Conservation (phyloP, 2,329 filamentous ascomycete genomes). For the Tolypocladium pustulatum region DNA sequence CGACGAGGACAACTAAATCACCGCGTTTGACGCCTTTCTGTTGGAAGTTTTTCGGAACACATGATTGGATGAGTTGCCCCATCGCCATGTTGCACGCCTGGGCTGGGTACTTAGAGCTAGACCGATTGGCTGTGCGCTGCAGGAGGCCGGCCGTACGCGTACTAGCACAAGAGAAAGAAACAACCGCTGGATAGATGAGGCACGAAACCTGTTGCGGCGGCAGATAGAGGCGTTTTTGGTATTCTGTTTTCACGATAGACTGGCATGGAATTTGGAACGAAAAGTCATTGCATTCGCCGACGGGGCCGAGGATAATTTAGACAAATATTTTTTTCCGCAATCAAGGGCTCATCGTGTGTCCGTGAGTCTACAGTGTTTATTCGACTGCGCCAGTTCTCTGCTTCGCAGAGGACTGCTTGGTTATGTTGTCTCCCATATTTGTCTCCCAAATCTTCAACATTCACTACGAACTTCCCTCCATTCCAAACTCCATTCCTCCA, state of each 20-base stretch:
- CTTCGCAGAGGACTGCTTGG: not conserved
- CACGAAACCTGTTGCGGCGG: not conserved
- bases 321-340: not conserved
- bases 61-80: not conserved
- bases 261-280: not conserved
- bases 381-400: not conserved
- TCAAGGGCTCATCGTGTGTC: not conserved
- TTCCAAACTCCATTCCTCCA: not conserved
- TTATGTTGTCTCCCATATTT: not conserved
- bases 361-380: not conserved
- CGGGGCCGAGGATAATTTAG: not conserved
- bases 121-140: not conserved
- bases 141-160: not conserved
- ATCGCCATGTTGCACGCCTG: not conserved
- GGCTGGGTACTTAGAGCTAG: not conserved
- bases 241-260: not conserved
- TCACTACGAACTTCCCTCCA: not conserved
- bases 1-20: conserved; percentile 46
- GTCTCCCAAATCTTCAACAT: too few species aligned
- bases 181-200: not conserved
- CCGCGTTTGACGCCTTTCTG: not conserved
- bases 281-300: not conserved
- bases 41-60: not conserved
- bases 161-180: not conserved
- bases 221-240: conserved; percentile 4